Evolutionary conservation across 768 basidiomycete species (phyloP), one percentile per base, ranked within the genome.

Genomic region (Agrocybe praecox): DNA sequence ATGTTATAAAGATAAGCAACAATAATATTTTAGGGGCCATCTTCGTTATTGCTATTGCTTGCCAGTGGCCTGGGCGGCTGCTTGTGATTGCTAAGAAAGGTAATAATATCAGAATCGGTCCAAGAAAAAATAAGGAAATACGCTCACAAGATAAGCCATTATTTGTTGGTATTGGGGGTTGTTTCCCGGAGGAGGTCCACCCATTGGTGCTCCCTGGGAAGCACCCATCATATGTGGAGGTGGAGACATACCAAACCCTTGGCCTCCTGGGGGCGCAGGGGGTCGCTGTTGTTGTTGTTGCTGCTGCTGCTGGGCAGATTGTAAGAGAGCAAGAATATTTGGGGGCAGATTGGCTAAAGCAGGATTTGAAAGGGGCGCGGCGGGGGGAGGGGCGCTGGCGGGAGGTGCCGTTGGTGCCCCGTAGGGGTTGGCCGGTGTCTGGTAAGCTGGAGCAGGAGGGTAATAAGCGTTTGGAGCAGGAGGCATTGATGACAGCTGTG

Each of bases 261-360:
- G 71, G 17, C 65, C 61, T 14, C 69, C 63, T 45, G 71, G 74
- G 40, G 72, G 71, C 11, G 75, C 63, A 43, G 71, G 74, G 40
- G 72, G 70, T 10, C 76, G 64, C 10, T 73, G 67, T 40, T 52
- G 58, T 40, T 69, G 72, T 50, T 72, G 77, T 43, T 69, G 66
- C 45, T 75, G 77, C 45, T 75, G 77, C 58, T 84, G 82, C 59
- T 89, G 88, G 24, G 74, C 75, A 59, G 73, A 67, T 65, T 81
- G 81, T n/a, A 92, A 68, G 44, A 91, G 62, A 0, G 90, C 87
- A 50, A 91, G 72, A 17, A 92, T 78, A 60, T 88, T 88, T 0
- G 89, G 87, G 2, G 90, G 87, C 18, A 91, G 68, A 15, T 73
- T 73, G 60, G 71, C 64, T 65, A 82, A 50, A 22, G 70, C 60